phyloP scores from a whole-genome alignment of 108 stramenopile genomes.

The Cylindrotheca fusiformis region DNA sequence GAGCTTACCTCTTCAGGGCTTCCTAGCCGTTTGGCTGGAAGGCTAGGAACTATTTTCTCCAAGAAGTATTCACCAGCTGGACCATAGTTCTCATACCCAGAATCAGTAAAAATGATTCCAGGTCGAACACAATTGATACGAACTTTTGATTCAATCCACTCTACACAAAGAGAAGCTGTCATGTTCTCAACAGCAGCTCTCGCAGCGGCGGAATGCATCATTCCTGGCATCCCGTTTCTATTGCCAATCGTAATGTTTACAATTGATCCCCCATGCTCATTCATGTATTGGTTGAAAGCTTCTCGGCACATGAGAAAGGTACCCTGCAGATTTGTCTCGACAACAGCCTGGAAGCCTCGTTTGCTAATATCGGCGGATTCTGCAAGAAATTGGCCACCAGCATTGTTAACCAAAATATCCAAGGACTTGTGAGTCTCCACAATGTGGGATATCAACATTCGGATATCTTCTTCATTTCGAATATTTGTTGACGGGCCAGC shows the following conservation, averaged over 20 bases:
- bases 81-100: constrained; percentile 82
- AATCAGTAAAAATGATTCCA: constrained; percentile 80
- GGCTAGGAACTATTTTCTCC: constrained; percentile 52
- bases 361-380: constrained; percentile 63
- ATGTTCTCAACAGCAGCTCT: constrained; percentile 87
- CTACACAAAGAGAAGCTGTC: constrained; percentile 75
- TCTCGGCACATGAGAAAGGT: constrained; percentile 79
- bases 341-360: constrained; percentile 74
- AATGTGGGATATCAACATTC: constrained; percentile 47
- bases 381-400: constrained; percentile 80
- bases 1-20: constrained; percentile 69
- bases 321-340: constrained; percentile 77
- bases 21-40: constrained; percentile 68
- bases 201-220: constrained; percentile 82
- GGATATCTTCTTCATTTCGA: constrained; percentile 67
- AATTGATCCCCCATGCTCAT: constrained; percentile 75
- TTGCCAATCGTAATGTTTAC: constrained; percentile 88
- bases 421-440: constrained; percentile 51
- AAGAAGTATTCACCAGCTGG: constrained; percentile 62
- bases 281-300: constrained; percentile 78
- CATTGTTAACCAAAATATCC: constrained; percentile 83
- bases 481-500: constrained; percentile 72
- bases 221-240: constrained; percentile 83
- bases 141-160: constrained; percentile 83
- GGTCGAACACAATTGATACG: constrained; percentile 88